phyloP scores from a whole-genome alignment of 306 rosid genomes.

The Potentilla sterilis region DNA sequence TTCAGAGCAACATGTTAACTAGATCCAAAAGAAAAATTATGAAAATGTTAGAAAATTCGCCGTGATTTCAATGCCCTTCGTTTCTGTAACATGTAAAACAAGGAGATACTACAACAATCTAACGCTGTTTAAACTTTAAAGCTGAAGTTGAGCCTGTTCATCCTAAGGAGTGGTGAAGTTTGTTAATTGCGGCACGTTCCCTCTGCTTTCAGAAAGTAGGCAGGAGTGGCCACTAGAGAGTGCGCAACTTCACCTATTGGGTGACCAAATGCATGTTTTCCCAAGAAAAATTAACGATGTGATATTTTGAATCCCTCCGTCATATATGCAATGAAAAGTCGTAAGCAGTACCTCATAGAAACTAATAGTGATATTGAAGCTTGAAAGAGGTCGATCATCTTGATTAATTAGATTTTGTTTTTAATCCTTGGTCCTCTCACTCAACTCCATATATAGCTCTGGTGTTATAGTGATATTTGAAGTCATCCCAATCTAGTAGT shows the following conservation, averaged over 20 bases:
- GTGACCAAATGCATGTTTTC: neutral
- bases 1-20: no score
- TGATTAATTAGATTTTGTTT: no score
- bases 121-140: neutral
- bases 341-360: neutral
- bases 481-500: neutral
- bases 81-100: no score
- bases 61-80: no score
- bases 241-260: neutral
- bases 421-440: no score
- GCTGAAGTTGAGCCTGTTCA: neutral
- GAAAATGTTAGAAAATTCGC: no score
- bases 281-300: neutral
- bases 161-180: neutral
- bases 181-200: constrained; percentile 1
- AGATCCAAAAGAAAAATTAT: no score
- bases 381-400: neutral
- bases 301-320: neutral
- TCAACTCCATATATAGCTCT: no score
- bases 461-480: no score
- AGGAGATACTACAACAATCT: neutral
- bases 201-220: neutral
- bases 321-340: neutral
- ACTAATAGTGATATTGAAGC: neutral
- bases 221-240: neutral